A percentile compares a stretch with the other conserved stretches of the same genome.
phyloP scores from a whole-genome alignment of 331 rosid species.

The Quercus phellos region DNA sequence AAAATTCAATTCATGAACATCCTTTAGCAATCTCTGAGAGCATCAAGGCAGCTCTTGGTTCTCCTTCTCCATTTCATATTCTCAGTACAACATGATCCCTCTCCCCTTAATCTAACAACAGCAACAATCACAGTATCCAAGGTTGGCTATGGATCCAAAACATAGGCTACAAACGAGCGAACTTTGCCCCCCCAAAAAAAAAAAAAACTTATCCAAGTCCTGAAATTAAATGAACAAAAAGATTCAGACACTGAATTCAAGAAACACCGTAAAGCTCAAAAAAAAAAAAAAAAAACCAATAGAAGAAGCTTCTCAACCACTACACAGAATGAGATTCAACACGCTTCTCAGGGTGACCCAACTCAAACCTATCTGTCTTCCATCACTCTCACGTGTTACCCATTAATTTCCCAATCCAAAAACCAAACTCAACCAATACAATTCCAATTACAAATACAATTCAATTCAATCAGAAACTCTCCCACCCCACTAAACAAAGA shows the following conservation, averaged over 20 bases:
- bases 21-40: slow-evolving; percentile 34
- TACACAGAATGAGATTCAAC: slow-evolving; percentile 12
- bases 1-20: slow-evolving; percentile 17
- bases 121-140: slow-evolving; percentile 7
- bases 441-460: neutral
- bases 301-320: slow-evolving; percentile 22
- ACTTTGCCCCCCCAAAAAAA: neutral
- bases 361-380: slow-evolving; percentile 26
- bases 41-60: slow-evolving; percentile 25
- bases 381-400: slow-evolving; percentile 16
- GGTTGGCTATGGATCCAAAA: slow-evolving; percentile 13
- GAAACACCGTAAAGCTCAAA: slow-evolving; percentile 19
- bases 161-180: no score
- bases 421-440: slow-evolving; percentile 19
- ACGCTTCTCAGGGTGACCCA: slow-evolving; percentile 23
- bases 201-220: slow-evolving; percentile 12
- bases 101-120: slow-evolving; percentile 7
- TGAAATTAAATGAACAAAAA: slow-evolving; percentile 13
- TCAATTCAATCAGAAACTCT: slow-evolving; percentile 22
- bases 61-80: slow-evolving; percentile 22
- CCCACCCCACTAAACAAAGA: neutral
- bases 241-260: slow-evolving; percentile 12
- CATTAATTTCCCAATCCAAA: slow-evolving; percentile 24
- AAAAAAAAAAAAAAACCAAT: neutral
- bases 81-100: slow-evolving; percentile 13